A percentile compares a stretch with the other conserved stretches of the same genome.
phyloP scores from a whole-genome alignment of 768 basidiomycete genomes.

The Amanita rimosa region DNA sequence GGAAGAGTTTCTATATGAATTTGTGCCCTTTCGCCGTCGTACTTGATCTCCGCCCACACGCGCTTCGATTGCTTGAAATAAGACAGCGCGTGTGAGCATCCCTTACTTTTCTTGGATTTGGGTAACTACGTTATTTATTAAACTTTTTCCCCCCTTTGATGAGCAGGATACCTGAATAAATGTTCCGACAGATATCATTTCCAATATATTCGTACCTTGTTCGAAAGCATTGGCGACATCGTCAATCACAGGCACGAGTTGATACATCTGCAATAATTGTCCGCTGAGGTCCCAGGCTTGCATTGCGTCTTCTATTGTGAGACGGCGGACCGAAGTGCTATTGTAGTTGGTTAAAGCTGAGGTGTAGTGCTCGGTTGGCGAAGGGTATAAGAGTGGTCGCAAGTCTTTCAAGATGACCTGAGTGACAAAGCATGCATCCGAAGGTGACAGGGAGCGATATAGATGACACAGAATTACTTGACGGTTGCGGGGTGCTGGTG shows the following conservation, averaged over 20 bases:
- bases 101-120: slow-evolving; percentile 68
- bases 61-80: slow-evolving; percentile 27
- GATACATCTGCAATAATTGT: slow-evolving; percentile 42
- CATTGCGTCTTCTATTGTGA: slow-evolving; percentile 61
- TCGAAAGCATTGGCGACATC: slow-evolving; percentile 39
- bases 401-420: slow-evolving; percentile 89
- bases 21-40: slow-evolving; percentile 92
- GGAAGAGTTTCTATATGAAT: slow-evolving; percentile 59
- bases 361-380: slow-evolving; percentile 38
- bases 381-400: slow-evolving; percentile 65
- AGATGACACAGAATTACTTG: slow-evolving; percentile 39
- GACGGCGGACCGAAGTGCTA: slow-evolving; percentile 36
- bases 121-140: slow-evolving; percentile 46
- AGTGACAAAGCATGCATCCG: slow-evolving; percentile 57
- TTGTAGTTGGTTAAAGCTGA: slow-evolving; percentile 45
- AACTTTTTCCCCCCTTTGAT: background rate
- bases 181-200: slow-evolving; percentile 37
- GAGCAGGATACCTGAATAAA: background rate
- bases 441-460: slow-evolving; percentile 47
- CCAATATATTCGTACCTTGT: slow-evolving; percentile 14
- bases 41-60: slow-evolving; percentile 88
- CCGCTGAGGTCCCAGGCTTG: slow-evolving; percentile 54
- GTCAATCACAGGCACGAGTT: slow-evolving; percentile 44
- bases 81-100: slow-evolving; percentile 43
- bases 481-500: slow-evolving; percentile 18